These are phyloP conservation scores for Boletus coccyginus DNA, from an alignment of 768 basidiomycete genomes.

Conservation along the genomic window DNA sequence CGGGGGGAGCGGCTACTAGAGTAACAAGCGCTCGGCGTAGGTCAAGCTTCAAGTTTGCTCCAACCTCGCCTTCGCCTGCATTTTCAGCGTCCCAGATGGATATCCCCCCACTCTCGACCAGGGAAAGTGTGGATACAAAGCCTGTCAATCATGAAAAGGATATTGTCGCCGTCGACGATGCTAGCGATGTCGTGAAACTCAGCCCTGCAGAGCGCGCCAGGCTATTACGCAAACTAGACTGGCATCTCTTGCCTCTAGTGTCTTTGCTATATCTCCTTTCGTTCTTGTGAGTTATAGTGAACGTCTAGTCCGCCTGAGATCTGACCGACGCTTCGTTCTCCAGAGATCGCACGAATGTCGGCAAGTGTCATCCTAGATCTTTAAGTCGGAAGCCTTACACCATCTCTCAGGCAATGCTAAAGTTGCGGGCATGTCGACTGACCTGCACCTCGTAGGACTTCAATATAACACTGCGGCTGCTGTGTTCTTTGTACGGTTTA, in stretches of 20 bases:
- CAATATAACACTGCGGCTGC: conserved; percentile 38
- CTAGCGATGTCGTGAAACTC: conserved; percentile 3
- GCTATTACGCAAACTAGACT: conserved; percentile 42
- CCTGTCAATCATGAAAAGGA: conserved; percentile 13
- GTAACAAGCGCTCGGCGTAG: neutral
- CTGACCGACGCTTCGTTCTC: neutral
- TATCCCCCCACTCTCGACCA: conserved; percentile 15
- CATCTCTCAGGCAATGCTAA: conserved; percentile 36
- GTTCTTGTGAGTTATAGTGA: conserved; percentile 38
- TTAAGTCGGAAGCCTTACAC: neutral
- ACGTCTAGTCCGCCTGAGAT: neutral
- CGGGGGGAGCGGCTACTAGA: too few species aligned
- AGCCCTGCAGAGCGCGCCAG: conserved; percentile 22
- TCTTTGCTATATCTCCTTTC: conserved; percentile 45
- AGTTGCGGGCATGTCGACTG: conserved; percentile 44
- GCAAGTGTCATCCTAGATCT: conserved; percentile 20
- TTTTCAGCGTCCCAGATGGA: neutral
- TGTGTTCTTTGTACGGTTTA: conserved; percentile 34
- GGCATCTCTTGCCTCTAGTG: conserved; percentile 43
- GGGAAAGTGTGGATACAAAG: conserved; percentile 11
- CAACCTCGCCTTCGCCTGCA: neutral
- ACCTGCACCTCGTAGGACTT: conserved; percentile 34
- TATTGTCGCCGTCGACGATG: neutral
- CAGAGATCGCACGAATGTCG: conserved; percentile 46
- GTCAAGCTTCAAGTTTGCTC: neutral